Evolutionary conservation across 2,329 filamentous ascomycete genomes (phyloP), one percentile per base, ranked within the genome.

Genomic region (Talaromyces piceae): DNA sequence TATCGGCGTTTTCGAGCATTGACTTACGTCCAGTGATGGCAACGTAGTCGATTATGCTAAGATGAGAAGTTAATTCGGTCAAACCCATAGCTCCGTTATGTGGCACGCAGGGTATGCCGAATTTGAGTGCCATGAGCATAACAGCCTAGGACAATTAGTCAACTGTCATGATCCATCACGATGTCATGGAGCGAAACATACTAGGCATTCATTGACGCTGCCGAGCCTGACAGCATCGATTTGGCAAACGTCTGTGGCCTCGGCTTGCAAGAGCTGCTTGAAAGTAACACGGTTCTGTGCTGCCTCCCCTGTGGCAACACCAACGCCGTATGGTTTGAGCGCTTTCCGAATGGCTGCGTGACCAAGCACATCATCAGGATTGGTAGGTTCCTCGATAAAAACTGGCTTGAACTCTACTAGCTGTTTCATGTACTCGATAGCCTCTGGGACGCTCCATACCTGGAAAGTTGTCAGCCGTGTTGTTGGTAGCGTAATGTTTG

Each of bases 351-450:
- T 83, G 2, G 87, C 84, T 65, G 87, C 87, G 77, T 95, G 90
- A 52, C 90, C 90, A 49, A 91, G 82, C 52, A 95, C 83, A 67
- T 95, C 90, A 64, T 95, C 90, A 11, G 90, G 90, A 22, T 83
- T 88, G 12, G 90, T 95, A 2, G 90, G 90, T 77, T 95, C 90
- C 18, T 95, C 90, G 65, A 95, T 95, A 73, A 95, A 95, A 86
- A 88, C 93, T 23, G 67, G 66, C 55, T 87, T 86, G 75, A 90
- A 95, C 61, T 89, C 84, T 51, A 80, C 80, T 46, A 95, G 82
- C 63, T 88, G 70, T 63, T 84, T 79, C 88, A 95, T 94, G 75
- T 91, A 89, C 56, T 80, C 81, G 60, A 94, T 89, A 7, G 90
- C 89, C 71, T 95, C 88, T 1, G 88, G 88, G 28, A 95, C 89